These are phyloP conservation scores for Sporothrix luriei DNA, from an alignment of 2,329 filamentous ascomycete genomes.

Conservation along the genomic window DNA sequence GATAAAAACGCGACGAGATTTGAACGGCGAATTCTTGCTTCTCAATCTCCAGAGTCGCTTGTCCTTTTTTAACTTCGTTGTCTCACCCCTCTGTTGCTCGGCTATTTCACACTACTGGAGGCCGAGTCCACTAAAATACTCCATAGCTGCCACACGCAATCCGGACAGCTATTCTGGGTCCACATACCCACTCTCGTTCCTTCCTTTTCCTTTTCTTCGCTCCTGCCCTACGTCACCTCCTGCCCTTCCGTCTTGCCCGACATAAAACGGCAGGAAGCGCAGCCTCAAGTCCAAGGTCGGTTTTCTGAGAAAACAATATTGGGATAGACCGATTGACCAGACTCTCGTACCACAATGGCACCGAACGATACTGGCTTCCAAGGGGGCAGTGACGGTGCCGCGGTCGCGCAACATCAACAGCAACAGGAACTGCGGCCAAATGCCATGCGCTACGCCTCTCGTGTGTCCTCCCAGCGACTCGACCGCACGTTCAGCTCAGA, in stretches of 20 bases:
- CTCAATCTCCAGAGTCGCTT: background rate
- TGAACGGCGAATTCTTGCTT: too few species aligned
- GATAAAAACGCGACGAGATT: background rate
- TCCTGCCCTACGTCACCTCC: constrained; percentile 20
- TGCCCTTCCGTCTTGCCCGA: background rate
- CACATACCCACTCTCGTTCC: constrained; percentile 3
- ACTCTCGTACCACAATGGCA: constrained; percentile 6
- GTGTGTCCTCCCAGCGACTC: constrained; percentile 9
- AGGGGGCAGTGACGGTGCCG: background rate
- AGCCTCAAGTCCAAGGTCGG: background rate
- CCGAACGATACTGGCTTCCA: background rate
- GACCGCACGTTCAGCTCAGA: constrained; percentile 31
- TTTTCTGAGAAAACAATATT: background rate
- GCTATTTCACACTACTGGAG: background rate
- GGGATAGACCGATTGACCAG: constrained; percentile 4
- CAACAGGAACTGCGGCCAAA: constrained; percentile 28
- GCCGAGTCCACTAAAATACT: background rate
- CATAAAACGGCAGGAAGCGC: constrained; percentile 5
- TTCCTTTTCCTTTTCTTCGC: constrained; percentile 5
- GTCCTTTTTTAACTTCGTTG: background rate
- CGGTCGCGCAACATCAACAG: background rate
- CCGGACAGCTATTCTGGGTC: constrained; percentile 15
- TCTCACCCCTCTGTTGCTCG: background rate
- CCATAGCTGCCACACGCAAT: constrained; percentile 1
- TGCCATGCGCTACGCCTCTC: constrained; percentile 38